phyloP scores from a whole-genome alignment of 176 grass and related monocot genomes.

The Pharus latifolius region DNA sequence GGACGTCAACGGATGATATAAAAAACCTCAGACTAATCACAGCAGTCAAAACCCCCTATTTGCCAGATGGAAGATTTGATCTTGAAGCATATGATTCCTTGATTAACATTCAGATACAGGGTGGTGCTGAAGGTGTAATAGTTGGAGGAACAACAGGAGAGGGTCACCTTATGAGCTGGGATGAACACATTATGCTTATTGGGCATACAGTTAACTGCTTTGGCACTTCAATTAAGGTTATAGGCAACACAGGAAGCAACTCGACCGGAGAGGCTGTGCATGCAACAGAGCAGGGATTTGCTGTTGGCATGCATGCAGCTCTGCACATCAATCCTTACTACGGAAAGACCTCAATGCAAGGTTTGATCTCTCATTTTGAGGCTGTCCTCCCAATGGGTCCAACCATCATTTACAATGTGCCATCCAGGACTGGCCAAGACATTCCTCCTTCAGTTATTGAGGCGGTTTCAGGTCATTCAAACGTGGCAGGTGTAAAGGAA shows the following conservation, averaged over 20 bases:
- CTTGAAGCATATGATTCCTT: slow-evolving; percentile 91
- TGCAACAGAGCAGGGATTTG: slow-evolving; percentile 81
- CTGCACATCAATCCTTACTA: slow-evolving; percentile 98
- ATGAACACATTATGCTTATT: slow-evolving; percentile 97
- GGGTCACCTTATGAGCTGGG: slow-evolving; percentile 98
- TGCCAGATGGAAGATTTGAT: slow-evolving; percentile 94
- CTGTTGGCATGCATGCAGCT: slow-evolving; percentile 87
- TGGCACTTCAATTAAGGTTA: slow-evolving; percentile 81
- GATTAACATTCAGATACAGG: slow-evolving; percentile 65
- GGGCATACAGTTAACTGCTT: slow-evolving; percentile 97
- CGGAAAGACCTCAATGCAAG: slow-evolving; percentile 72
- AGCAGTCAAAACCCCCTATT: slow-evolving; percentile 86
- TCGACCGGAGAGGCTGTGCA: slow-evolving; percentile 92
- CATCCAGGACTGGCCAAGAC: slow-evolving; percentile 66
- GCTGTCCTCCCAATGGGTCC: slow-evolving; percentile 78
- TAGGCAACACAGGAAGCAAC: slow-evolving; percentile 92
- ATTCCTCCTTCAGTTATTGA: slow-evolving; percentile 62
- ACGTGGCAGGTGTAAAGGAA: slow-evolving; percentile 81
- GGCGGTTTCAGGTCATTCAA: slow-evolving; percentile 34
- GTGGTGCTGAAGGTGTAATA: slow-evolving; percentile 77
- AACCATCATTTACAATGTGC: slow-evolving; percentile 80
- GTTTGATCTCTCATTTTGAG: slow-evolving; percentile 66
- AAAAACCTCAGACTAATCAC: slow-evolving; percentile 63
- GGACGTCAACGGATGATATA: slow-evolving; percentile 67
- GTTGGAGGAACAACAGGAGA: slow-evolving; percentile 91